A percentile compares a stretch with the other conserved stretches of the same genome.
Evolutionary conservation across 768 basidiomycete genomes (phyloP).

Genomic region (Glaciozyma antarctica): DNA sequence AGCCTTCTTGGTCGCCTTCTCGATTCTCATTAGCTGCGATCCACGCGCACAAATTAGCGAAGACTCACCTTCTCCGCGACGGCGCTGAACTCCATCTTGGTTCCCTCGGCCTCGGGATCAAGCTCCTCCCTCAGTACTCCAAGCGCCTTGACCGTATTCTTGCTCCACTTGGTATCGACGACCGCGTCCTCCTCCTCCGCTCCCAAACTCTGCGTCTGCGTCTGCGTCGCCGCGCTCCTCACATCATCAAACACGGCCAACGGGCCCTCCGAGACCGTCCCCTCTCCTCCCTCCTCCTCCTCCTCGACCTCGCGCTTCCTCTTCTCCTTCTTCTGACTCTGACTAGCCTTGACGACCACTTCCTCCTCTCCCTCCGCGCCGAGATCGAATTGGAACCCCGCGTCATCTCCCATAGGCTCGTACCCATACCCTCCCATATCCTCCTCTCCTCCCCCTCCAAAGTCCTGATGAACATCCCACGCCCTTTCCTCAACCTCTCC

Average conservation of each 20-base stretch:
- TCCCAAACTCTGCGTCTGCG: constrained; percentile 6
- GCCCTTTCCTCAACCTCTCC: not conserved
- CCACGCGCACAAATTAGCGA: not conserved
- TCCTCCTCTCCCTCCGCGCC: constrained; percentile 3
- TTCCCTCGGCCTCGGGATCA: constrained; percentile 4
- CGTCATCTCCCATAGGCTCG: not conserved
- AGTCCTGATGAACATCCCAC: constrained; percentile 13
- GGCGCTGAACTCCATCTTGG: constrained; percentile 67
- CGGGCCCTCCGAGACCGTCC: constrained; percentile 24
- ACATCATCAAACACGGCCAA: constrained; percentile 43
- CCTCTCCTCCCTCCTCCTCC: not conserved
- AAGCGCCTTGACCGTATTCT: constrained; percentile 78
- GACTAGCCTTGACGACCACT: not conserved
- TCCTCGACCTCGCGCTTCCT: not conserved
- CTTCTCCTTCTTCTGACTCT: constrained; percentile 19
- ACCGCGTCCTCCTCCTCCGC: constrained; percentile 24
- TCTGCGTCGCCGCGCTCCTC: constrained; percentile 11
- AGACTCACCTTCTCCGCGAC: constrained; percentile 55
- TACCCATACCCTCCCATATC: constrained; percentile 24
- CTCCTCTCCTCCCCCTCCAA: constrained; percentile 17
- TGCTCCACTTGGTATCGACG: constrained; percentile 51
- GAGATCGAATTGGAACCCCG: constrained; percentile 10
- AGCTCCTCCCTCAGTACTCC: constrained; percentile 52
- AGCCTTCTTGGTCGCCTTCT: constrained; percentile 75
- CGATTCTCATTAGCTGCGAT: not conserved